Base-by-base conservation (phyloP, 192 early-diverging fungal genomes). In the Linnemannia schmuckeri region DNA sequence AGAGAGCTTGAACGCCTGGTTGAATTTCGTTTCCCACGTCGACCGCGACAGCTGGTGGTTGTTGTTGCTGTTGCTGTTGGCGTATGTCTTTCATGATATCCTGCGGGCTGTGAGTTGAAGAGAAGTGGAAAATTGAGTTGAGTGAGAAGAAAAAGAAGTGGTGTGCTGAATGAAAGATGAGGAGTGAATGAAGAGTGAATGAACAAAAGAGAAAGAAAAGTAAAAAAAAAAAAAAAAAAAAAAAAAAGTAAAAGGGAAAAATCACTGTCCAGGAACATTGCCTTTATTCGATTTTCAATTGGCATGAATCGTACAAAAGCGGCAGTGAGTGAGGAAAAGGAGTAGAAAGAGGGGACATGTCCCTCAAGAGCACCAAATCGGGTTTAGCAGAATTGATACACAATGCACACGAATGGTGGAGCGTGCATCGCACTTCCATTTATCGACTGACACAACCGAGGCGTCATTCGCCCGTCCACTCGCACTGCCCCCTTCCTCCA, bases 1-100 rank as follows among this genome's bases (percentile, higher is more conserved):
- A 71, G 42, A 79, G 63, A 1, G 73, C 74, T 18, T 75, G 66
- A 35, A 76, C 70, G 6, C 41, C 47, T 20, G 71, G 57, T 22
- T 40, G 66, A 15, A 82, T 75, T 17, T 54, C 49, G 15, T 44
- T 18, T 33, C 35, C 55, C 27, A 13, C 40, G n/a, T 47, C 69
- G 6, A 35, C n/a, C 13, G 78, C 61, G 13, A 52, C 54, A 15
- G 5, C 10, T 27, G 47, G 41, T 12, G 71, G 77, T 22, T 71
- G 69, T 8, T 44, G 49, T 7, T 71, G 42, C 6, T 15, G 61
- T 66, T 24, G 61, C 37, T 37, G 37, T 37, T 37, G 37, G 37
- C 37, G 70, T 72, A 40, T 42, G 41, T 20, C 40, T 27, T 72
- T 40, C 70, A 72, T 72, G 24, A 10, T 42, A 12, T 72, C 12